Evolutionary conservation across 495 filamentous ascomycete genomes (phyloP).

Genomic region (Aspergillus incahuasiensis): DNA sequence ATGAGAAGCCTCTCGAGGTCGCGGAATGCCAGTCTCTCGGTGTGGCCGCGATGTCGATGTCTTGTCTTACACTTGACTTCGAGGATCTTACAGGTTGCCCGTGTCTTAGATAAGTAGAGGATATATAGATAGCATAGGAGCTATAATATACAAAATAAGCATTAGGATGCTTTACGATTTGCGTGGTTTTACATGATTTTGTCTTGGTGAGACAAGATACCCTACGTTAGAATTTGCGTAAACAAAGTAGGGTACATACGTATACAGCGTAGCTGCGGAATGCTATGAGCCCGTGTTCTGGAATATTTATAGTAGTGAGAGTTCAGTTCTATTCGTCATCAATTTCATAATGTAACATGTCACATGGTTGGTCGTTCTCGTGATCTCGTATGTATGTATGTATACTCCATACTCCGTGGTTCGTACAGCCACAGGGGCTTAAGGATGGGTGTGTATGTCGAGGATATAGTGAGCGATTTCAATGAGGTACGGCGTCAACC

Average conservation of each 20-base stretch:
- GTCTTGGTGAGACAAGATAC: neutral
- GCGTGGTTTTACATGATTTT: neutral
- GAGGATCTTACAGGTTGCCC: too few species aligned
- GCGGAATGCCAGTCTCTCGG: too few species aligned
- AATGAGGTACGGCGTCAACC: neutral
- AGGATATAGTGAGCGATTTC: neutral
- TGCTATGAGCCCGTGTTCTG: too few species aligned
- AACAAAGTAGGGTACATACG: too few species aligned
- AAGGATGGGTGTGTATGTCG: neutral
- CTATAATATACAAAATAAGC: too few species aligned
- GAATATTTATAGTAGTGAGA: neutral
- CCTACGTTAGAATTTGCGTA: neutral
- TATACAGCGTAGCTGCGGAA: neutral
- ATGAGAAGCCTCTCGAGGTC: too few species aligned
- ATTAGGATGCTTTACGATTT: neutral
- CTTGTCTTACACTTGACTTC: too few species aligned
- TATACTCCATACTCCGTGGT: too few species aligned
- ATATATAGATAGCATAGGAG: too few species aligned
- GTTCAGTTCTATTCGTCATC: neutral
- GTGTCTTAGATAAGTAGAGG: too few species aligned
- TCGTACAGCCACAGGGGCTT: neutral
- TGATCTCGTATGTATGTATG: neutral
- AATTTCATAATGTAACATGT: neutral
- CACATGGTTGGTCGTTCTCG: neutral
- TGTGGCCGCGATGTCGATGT: too few species aligned